Conservation (phyloP, 2,329 filamentous ascomycete genomes). For the Furcasterigmium sp. region DNA sequence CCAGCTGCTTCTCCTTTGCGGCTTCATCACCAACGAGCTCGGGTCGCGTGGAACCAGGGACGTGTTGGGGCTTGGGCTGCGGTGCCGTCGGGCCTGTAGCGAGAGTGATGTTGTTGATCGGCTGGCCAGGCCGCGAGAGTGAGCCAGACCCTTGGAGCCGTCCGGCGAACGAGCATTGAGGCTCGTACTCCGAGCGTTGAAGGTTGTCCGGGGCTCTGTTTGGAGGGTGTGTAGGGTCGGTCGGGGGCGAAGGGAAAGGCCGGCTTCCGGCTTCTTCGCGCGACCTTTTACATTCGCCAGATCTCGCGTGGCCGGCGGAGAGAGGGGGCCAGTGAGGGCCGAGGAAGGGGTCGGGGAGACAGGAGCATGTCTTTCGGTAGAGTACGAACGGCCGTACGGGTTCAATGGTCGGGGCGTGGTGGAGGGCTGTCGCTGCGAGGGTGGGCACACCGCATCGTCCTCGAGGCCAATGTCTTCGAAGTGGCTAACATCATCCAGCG, state of each 20-base stretch:
- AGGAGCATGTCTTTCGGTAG: conserved; percentile 11
- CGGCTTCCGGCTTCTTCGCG: background rate
- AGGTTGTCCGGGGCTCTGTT: conserved; percentile 35
- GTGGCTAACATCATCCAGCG: conserved; percentile 68
- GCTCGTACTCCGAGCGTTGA: conserved; percentile 48
- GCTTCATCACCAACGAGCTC: conserved; percentile 25
- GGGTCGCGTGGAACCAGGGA: conserved; percentile 40
- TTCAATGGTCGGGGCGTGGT: conserved; percentile 12
- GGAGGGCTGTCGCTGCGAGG: conserved; percentile 10
- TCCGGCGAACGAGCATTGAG: conserved; percentile 27
- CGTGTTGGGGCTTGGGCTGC: conserved; percentile 47
- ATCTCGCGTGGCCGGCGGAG: conserved; percentile 21
- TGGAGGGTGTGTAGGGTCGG: conserved; percentile 40
- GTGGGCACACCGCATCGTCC: conserved; percentile 40
- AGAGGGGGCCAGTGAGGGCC: conserved; percentile 8
- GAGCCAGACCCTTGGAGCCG: conserved; percentile 8
- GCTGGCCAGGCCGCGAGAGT: conserved; percentile 23
- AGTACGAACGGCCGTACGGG: conserved; percentile 11
- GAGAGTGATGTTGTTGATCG: conserved; percentile 35
- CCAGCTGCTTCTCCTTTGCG: conserved; percentile 60
- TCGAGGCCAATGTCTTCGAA: conserved; percentile 93
- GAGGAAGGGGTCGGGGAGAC: conserved; percentile 12
- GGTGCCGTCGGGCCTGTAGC: conserved; percentile 28
- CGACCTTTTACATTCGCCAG: conserved; percentile 15
- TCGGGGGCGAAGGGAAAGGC: conserved; percentile 20